phyloP scores from a whole-genome alignment of 306 rosid genomes.

The Benincasa hispida region DNA sequence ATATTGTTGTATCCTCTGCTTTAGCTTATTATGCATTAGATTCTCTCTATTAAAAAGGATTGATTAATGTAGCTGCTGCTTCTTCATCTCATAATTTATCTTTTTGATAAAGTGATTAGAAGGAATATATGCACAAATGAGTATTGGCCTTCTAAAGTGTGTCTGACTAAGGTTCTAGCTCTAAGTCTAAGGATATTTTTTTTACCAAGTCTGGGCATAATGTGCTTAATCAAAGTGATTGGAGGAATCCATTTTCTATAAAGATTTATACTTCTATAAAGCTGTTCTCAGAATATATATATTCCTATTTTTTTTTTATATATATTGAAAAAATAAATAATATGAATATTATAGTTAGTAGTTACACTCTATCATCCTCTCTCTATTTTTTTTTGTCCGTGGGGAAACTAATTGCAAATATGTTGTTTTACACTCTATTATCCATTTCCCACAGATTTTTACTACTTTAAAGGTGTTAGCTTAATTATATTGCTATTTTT shows the following conservation, averaged over 20 bases:
- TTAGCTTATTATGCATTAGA: conserved; percentile 30
- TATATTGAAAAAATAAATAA: background rate
- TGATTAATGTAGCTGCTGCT: conserved; percentile 19
- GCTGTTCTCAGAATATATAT: background rate
- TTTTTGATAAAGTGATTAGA: conserved; percentile 44
- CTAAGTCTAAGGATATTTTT: conserved; percentile 1
- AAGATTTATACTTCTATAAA: conserved; percentile 35
- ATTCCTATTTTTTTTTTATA: background rate
- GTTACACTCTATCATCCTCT: background rate
- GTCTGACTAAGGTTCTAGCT: conserved; percentile 27
- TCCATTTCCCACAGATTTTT: too few relatives aligned
- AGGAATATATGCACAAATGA: conserved; percentile 66
- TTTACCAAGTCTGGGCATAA: conserved; percentile 24
- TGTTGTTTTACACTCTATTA: too few relatives aligned
- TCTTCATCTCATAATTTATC: conserved; percentile 23
- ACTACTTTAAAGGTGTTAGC: too few relatives aligned
- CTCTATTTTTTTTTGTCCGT: background rate
- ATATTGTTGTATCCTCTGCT: conserved; percentile 9
- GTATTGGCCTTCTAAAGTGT: conserved; percentile 42
- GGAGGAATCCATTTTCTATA: conserved; percentile 35
- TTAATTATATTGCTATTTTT: too few relatives aligned
- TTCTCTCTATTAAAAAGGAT: conserved; percentile 22
- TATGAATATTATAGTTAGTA: background rate
- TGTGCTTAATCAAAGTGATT: conserved; percentile 29
- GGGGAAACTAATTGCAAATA: too few relatives aligned